These are phyloP conservation scores for Pleurotus djamor DNA, from an alignment of 768 basidiomycete genomes.

Conservation along the genomic window DNA sequence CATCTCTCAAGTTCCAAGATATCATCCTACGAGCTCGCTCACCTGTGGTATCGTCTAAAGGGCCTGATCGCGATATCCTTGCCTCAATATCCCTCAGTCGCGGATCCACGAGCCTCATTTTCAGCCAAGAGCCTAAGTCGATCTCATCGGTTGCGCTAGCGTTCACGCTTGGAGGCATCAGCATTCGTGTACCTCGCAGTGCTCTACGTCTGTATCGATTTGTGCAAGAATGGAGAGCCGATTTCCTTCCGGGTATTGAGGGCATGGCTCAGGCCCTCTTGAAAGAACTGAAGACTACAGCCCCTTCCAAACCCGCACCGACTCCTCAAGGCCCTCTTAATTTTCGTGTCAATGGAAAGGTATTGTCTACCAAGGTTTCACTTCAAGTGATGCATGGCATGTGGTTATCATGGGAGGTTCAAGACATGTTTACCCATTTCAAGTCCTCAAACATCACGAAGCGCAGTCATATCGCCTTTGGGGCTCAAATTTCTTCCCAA, in stretches of 20 bases:
- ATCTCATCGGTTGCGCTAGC: slow-evolving; percentile 38
- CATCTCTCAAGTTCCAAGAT: slow-evolving; percentile 46
- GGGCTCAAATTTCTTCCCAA: slow-evolving; percentile 63
- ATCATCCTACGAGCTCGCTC: slow-evolving; percentile 61
- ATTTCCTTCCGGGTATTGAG: slow-evolving; percentile 76
- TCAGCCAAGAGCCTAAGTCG: slow-evolving; percentile 42
- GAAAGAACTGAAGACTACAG: slow-evolving; percentile 49
- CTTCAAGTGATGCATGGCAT: slow-evolving; percentile 88
- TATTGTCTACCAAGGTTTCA: slow-evolving; percentile 53
- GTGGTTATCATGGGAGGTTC: slow-evolving; percentile 77
- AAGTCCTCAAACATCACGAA: slow-evolving; percentile 31
- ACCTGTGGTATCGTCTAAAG: slow-evolving; percentile 31
- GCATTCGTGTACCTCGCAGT: slow-evolving; percentile 73
- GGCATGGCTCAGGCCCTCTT: slow-evolving; percentile 62
- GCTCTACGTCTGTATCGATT: slow-evolving; percentile 78
- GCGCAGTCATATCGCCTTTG: slow-evolving; percentile 45
- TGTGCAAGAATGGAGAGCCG: slow-evolving; percentile 78
- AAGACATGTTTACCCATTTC: slow-evolving; percentile 45
- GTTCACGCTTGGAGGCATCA: slow-evolving; percentile 41
- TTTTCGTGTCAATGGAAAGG: slow-evolving; percentile 50
- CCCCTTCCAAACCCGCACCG: slow-evolving; percentile 20
- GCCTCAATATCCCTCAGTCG: slow-evolving; percentile 54
- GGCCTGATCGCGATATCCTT: slow-evolving; percentile 51
- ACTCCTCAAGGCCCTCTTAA: slow-evolving; percentile 22
- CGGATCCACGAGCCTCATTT: slow-evolving; percentile 43